Percentiles rank a stretch among this genome's conserved stretches.
Evolutionary conservation across 257 asterid genomes (phyloP).

Genomic region (Ajuga chamaepitys): DNA sequence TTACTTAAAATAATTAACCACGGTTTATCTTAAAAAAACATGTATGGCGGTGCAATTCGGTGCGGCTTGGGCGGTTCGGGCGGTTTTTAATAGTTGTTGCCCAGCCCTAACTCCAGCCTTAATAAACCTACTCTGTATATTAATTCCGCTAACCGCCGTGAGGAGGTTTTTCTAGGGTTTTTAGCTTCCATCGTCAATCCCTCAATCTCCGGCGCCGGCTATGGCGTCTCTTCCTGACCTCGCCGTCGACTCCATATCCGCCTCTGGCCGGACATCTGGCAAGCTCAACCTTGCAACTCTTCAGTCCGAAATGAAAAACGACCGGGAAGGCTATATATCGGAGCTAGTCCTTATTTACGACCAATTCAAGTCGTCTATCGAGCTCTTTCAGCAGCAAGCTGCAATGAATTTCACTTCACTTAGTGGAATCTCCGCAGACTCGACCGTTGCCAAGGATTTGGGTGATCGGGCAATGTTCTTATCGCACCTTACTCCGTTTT

Average conservation of each 20-base stretch:
- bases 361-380: constrained; percentile 78
- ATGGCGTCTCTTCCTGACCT: constrained; percentile 22
- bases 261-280: constrained; percentile 52
- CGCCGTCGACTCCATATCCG: constrained; percentile 33
- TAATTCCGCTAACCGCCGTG: too few relatives aligned
- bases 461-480: constrained; percentile 73
- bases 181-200: not conserved
- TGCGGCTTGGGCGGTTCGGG: too few relatives aligned
- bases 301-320: constrained; percentile 76
- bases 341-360: constrained; percentile 55
- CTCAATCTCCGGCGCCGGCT: constrained; percentile 14
- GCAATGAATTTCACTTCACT: constrained; percentile 69
- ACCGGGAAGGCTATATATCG: constrained; percentile 76
- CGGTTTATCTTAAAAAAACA: too few relatives aligned
- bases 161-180: not conserved
- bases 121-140: too few relatives aligned
- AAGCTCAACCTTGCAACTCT: constrained; percentile 57
- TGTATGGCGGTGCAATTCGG: too few relatives aligned
- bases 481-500: constrained; percentile 75
- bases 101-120: too few relatives aligned
- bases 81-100: too few relatives aligned
- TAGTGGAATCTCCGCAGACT: constrained; percentile 59
- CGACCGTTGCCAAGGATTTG: constrained; percentile 61
- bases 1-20: too few relatives aligned
- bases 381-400: constrained; percentile 74